Percentiles rank a stretch among this genome's conserved stretches.
phyloP scores from a whole-genome alignment of 345 rosid species.

The Eucalyptus rudis region DNA sequence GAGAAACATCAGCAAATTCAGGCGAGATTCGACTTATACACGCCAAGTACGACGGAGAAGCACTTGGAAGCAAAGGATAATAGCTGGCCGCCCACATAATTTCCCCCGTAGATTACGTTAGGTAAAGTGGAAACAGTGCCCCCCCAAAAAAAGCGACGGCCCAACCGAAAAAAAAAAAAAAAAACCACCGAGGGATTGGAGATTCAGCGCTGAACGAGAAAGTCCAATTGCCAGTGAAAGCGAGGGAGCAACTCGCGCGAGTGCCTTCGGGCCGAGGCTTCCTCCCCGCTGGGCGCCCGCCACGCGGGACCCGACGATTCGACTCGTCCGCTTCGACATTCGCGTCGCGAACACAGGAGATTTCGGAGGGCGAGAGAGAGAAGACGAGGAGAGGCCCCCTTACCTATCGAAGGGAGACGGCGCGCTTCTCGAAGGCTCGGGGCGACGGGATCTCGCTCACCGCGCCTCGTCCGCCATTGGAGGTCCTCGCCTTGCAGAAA shows the following conservation, averaged over 20 bases:
- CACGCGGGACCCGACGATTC: neutral
- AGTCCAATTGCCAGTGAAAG: slow-evolving; percentile 9
- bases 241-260: slow-evolving; percentile 7
- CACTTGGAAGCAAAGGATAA: slow-evolving; percentile 30
- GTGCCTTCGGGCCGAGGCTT: slow-evolving; percentile 3
- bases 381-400: neutral
- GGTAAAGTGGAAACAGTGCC: slow-evolving; percentile 21
- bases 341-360: neutral
- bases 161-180: slow-evolving; percentile 17
- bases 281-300: neutral
- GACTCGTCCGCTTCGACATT: neutral
- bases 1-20: neutral
- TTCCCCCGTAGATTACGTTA: slow-evolving; percentile 3
- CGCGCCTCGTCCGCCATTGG: neutral
- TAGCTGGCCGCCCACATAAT: neutral
- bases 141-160: slow-evolving; percentile 16
- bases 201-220: neutral
- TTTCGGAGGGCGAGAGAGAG: neutral
- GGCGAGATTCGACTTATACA: neutral
- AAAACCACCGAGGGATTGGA: neutral
- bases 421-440: neutral
- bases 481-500: neutral
- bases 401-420: neutral
- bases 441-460: neutral
- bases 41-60: neutral